Evolutionary conservation across 495 filamentous ascomycete species (phyloP).

Genomic region (Aspergillus cavernicola): DNA sequence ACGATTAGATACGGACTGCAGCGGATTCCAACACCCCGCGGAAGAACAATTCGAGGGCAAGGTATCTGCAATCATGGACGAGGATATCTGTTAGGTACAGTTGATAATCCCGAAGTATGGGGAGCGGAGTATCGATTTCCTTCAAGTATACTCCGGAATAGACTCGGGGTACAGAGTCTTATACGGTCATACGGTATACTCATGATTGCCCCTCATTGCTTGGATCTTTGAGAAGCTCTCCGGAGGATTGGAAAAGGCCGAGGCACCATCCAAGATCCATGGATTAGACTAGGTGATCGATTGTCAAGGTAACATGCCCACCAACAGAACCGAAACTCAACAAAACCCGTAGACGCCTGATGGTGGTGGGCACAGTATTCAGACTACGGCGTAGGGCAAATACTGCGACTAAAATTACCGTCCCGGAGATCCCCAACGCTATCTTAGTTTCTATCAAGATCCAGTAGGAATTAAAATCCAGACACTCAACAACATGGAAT

Average conservation of each 20-base stretch:
- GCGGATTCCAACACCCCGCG: not conserved
- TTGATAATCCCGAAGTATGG: not conserved
- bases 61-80: too few relatives aligned
- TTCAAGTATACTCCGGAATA: too few relatives aligned
- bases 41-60: not conserved
- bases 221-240: too few relatives aligned
- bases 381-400: constrained; percentile 28
- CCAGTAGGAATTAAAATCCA: constrained; percentile 16
- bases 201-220: too few relatives aligned
- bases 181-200: too few relatives aligned
- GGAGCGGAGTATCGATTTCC: too few relatives aligned
- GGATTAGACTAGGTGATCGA: too few relatives aligned
- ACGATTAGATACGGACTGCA: not conserved
- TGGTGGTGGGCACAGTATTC: constrained; percentile 18
- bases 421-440: constrained; percentile 22
- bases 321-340: constrained; percentile 1
- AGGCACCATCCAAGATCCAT: too few relatives aligned
- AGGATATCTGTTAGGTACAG: too few relatives aligned
- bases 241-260: too few relatives aligned
- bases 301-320: too few relatives aligned
- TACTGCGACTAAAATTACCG: constrained; percentile 22
- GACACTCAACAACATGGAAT: constrained; percentile 7
- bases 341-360: constrained; percentile 1
- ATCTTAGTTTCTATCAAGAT: constrained; percentile 1
- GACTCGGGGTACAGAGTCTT: too few relatives aligned